Percentiles rank a stretch among this genome's conserved stretches.
Evolutionary conservation across 805 yeast species (phyloP).

Genomic region (Ogataea siamensis): DNA sequence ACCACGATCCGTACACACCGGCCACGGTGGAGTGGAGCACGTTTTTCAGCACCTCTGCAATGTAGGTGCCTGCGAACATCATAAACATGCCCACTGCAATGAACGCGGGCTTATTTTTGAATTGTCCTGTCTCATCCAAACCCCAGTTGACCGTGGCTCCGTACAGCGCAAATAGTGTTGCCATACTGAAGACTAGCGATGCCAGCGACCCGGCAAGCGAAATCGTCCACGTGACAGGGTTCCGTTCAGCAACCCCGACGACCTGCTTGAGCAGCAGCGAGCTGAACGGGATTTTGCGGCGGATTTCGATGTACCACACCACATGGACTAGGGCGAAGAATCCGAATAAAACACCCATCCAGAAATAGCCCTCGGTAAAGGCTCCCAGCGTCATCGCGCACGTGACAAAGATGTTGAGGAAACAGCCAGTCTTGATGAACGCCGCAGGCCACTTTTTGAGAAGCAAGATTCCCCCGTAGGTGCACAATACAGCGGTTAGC

Average conservation of each 20-base stretch:
- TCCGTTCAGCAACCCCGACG: slow-evolving; percentile 65
- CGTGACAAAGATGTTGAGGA: slow-evolving; percentile 39
- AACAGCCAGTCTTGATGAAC: slow-evolving; percentile 8
- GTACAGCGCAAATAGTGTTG: neutral
- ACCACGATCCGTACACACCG: slow-evolving; percentile 91
- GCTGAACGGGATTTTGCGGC: slow-evolving; percentile 27
- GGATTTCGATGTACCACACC: slow-evolving; percentile 12
- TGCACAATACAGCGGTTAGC: neutral
- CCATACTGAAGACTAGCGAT: slow-evolving; percentile 7
- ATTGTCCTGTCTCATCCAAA: slow-evolving; percentile 17
- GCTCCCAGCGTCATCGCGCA: slow-evolving; percentile 74
- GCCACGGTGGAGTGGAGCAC: slow-evolving; percentile 76
- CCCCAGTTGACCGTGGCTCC: slow-evolving; percentile 18
- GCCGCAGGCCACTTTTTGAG: slow-evolving; percentile 2
- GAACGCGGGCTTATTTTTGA: slow-evolving; percentile 17
- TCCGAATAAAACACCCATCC: slow-evolving; percentile 64
- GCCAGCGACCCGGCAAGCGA: slow-evolving; percentile 9
- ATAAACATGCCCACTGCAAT: slow-evolving; percentile 46
- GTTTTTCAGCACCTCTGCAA: slow-evolving; percentile 78
- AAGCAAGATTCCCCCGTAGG: neutral
- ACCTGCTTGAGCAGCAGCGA: slow-evolving; percentile 34
- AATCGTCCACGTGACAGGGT: slow-evolving; percentile 57
- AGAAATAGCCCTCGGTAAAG: slow-evolving; percentile 60
- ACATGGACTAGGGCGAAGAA: slow-evolving; percentile 16
- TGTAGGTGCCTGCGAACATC: slow-evolving; percentile 76